Base-by-base conservation (phyloP, 192 early-diverging fungal genomes). In the Podila clonocystis region DNA sequence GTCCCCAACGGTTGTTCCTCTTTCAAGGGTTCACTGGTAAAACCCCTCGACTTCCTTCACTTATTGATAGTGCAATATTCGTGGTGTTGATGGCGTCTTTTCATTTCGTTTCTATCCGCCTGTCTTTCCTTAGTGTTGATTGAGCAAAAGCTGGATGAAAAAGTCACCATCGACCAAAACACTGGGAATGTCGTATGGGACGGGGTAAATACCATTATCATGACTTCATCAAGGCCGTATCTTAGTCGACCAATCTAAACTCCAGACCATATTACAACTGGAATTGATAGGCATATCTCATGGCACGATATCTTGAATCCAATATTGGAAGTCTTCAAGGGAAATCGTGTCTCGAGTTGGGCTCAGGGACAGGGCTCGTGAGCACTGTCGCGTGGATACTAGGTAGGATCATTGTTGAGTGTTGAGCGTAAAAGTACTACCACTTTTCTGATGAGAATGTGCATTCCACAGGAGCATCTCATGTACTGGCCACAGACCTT, bases 161-260 rank as follows among this genome's bases (percentile, higher is more conserved):
- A 65, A 50, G 68, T 82, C 20, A 72, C 69, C 41, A 70, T 82
- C 55, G 69, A 82, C 52, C 82, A 82, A 31, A 82, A 75, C 64
- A 82, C 73, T 30, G 82, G 82, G 20, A 82, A 82, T 29, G 82
- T 82, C 41, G 82, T 82, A 0, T 82, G 82, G 82, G 82, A 82
- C 57, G 82, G 82, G 0, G 82, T 75, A 72, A 58, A 74, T 68
- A 45, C 13, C 1, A 45, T 9, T 36, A 9, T 45, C 41, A 45
- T 45, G 41, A 17, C 38, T 41, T 33, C 2, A 33, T 45, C 41
- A 45, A 45, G 13, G 15, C 13, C 9, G 9, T 11, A 36, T 57
- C 20, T 65, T 52, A 20, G 19, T n/a, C n/a, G 19, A 52, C 0
- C 6, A 8, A 17, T 0, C 50, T 33, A 36, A 36, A 36, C 34